Evolutionary conservation across 2,329 filamentous ascomycete genomes (phyloP).

Genomic region (Albifimbria verrucaria): DNA sequence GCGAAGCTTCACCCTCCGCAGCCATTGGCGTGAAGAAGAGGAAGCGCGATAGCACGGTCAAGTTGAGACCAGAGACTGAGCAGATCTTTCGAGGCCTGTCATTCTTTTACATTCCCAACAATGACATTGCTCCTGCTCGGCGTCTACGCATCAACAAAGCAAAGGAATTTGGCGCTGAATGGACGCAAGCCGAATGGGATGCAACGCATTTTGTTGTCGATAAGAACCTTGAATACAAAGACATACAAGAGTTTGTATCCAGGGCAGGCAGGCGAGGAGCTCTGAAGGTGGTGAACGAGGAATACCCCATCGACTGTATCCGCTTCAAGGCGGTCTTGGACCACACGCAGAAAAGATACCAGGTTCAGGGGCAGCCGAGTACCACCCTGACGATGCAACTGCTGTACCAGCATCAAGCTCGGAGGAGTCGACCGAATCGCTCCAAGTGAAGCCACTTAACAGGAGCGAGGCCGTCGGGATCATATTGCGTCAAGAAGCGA

Average conservation of each 20-base stretch:
- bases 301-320: conserved; percentile 68
- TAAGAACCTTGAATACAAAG: conserved; percentile 58
- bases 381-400: background rate
- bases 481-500: conserved; percentile 33
- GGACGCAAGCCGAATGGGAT: conserved; percentile 55
- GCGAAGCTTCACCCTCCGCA: conserved; percentile 20
- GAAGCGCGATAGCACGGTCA: conserved; percentile 39
- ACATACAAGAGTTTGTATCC: conserved; percentile 52
- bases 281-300: conserved; percentile 60
- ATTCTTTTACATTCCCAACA: conserved; percentile 79
- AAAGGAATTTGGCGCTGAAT: conserved; percentile 69
- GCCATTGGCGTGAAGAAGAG: conserved; percentile 36
- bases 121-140: conserved; percentile 66
- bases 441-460: conserved; percentile 46
- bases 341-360: conserved; percentile 56
- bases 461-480: conserved; percentile 34
- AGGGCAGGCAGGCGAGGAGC: conserved; percentile 17
- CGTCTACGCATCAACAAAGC: conserved; percentile 71
- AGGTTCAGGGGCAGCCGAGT: conserved; percentile 46
- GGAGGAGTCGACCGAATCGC: conserved; percentile 29
- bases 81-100: conserved; percentile 59
- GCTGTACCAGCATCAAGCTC: conserved; percentile 7
- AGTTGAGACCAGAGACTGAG: conserved; percentile 46
- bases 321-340: conserved; percentile 56
- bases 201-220: conserved; percentile 83